Conservation (phyloP, 2,329 filamentous ascomycete species). For the Nemania sp. region DNA sequence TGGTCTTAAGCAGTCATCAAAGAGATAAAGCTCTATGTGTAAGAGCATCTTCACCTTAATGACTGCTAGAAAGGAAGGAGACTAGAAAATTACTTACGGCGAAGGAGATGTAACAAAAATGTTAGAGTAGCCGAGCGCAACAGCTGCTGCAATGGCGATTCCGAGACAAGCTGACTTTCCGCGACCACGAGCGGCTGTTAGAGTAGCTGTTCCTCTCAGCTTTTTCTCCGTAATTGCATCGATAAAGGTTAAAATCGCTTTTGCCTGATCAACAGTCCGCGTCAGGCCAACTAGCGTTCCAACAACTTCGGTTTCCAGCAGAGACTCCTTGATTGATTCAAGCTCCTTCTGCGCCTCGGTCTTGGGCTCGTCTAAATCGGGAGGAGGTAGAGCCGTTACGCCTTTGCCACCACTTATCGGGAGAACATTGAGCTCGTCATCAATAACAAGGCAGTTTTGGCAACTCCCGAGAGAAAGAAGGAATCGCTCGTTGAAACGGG, state of each 20-base stretch:
- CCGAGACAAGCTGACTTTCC: constrained; percentile 97
- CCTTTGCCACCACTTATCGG: constrained; percentile 96
- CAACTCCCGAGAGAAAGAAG: constrained; percentile 95
- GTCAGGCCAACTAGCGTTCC: constrained; percentile 86
- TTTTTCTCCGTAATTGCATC: constrained; percentile 98
- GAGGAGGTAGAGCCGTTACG: constrained; percentile 83
- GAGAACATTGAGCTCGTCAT: constrained; percentile 96
- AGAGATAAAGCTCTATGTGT: background rate
- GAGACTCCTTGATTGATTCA: constrained; percentile 85
- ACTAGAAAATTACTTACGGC: constrained; percentile 30
- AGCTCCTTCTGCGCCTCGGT: constrained; percentile 80
- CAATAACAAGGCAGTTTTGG: constrained; percentile 92
- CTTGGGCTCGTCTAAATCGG: constrained; percentile 78
- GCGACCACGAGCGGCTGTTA: constrained; percentile 93
- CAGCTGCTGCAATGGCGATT: constrained; percentile 91
- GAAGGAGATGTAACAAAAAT: constrained; percentile 88
- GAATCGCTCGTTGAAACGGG: constrained; percentile 97
- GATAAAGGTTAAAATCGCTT: constrained; percentile 95
- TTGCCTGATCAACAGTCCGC: constrained; percentile 93
- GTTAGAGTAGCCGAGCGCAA: constrained; percentile 97
- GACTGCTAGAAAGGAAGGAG: background rate
- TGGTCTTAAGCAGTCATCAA: background rate
- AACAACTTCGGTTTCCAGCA: constrained; percentile 87
- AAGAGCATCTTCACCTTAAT: constrained; percentile 73
- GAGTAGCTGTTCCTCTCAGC: constrained; percentile 88